Base-by-base conservation (phyloP, 208 protist genomes). In the Porcisia hertigi region DNA sequence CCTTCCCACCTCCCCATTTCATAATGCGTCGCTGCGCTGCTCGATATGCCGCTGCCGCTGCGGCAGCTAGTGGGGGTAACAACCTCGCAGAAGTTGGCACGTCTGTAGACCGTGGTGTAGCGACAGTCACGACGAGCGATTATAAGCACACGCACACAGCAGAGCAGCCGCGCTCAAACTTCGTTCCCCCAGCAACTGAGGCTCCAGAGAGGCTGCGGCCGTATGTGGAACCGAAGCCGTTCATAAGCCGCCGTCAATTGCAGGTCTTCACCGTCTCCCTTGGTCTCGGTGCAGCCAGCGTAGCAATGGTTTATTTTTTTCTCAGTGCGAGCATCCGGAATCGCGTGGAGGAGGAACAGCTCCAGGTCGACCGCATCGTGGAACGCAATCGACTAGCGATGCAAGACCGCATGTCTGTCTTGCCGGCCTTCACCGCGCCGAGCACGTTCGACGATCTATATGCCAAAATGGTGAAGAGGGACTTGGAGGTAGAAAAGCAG, bases 361-460 rank as follows among this genome's bases (percentile, higher is more conserved):
- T 83, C 43, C 76, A 88, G 43, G 41, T 94, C 58, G 84, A 92
- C 60, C 77, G 67, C 6, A 63, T 95, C 7, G 64, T 74, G 66
- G 87, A 89, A 70, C 80, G 81, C 20, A 92, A 94, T 52, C 74
- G 83, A 9, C 55, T 88, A 9, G 89, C 88, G 11, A 65, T 88
- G 73, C 71, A 77, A 43, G 82, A 89, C 16, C 81, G 82, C 36
- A 54, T 87, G 36, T 85, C 78, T 36, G 25, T 92, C 4, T 67
- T 96, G 12, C 74, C 75, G 16, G 83, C 88, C 52, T 97, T 96
- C 70, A 78, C 77, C 0, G 91, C 91, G 6, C 91, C 91, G 1
- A 96, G 89, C 79, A 87, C 90, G 6, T 94, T 92, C 80, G 86
- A 87, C 8, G 86, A 97, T 78, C 79, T 97, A 34, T 83, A 92